These are phyloP conservation scores for Lipomyces japonicus DNA, from an alignment of 805 yeast genomes.

Conservation along the genomic window DNA sequence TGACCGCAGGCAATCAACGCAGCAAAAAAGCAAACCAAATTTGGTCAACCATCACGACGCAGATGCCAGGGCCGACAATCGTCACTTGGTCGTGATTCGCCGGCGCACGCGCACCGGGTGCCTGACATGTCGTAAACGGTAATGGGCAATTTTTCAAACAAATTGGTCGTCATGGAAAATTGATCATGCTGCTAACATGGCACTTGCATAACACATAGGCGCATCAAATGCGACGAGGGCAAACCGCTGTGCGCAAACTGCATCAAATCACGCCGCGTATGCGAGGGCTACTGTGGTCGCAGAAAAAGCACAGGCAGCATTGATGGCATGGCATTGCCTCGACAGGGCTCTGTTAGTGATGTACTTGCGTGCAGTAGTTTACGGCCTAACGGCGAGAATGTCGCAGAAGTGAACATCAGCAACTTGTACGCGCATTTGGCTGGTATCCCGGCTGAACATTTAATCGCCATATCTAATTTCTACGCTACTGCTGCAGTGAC, in stretches of 20 bases:
- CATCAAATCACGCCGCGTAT: constrained; percentile 16
- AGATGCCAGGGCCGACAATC: too few relatives aligned
- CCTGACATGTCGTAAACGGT: constrained; percentile 18
- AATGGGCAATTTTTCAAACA: too few relatives aligned
- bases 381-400: background rate
- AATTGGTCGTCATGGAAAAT: too few relatives aligned
- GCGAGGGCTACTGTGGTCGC: constrained; percentile 23
- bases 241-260: constrained; percentile 55
- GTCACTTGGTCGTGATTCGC: constrained; percentile 2
- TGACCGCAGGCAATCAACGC: too few relatives aligned
- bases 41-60: too few relatives aligned
- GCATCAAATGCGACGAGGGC: constrained; percentile 63
- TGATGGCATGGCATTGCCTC: background rate
- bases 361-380: background rate
- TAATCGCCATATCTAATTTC: constrained; percentile 1
- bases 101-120: constrained; percentile 22
- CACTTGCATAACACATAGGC: constrained; percentile 39
- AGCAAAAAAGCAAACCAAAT: too few relatives aligned
- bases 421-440: background rate
- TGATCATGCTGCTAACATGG: too few relatives aligned
- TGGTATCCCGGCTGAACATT: background rate
- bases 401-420: background rate
- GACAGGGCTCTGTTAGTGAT: background rate
- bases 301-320: background rate
- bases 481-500: constrained; percentile 2